Evolutionary conservation across 176 grass and related monocot species (phyloP), one percentile per base, ranked within the genome.

Genomic region (Musa beccarii): DNA sequence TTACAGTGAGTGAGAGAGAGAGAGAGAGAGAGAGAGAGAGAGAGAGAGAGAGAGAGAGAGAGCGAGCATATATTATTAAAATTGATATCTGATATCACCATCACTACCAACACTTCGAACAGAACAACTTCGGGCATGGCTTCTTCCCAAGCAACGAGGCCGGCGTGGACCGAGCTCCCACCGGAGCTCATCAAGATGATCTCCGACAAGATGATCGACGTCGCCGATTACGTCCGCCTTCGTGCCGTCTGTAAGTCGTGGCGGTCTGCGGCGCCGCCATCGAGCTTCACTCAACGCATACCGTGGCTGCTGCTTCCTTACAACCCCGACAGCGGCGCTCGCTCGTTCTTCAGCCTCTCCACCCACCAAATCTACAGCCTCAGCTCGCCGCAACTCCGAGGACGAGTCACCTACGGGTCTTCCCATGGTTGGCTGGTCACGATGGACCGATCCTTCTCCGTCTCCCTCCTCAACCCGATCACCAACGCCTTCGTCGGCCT

Each of bases 191-290:
- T 71, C 5, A 9, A 19, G 16, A 10, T 16, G 9, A 22, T 71
- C 13, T 50, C 68, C 7, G 8, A 15, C 26, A 71, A 71, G 68
- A 52, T n/a, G 34, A 16, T 16, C 49, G 51, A 25, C 51, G 6
- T 53, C 70, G 10, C 70, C 70, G 51, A 72, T 20, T 72, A 53
- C 70, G 14, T 72, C 50, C 70, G 51, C 3, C 51, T 72, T 51
- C 51, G 70, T 11, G 50, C 50, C 51, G 51, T 72, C 51, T 72
- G 70, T 51, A 72, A 26, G 51, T 3, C 19, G 10, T 72, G 70
- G 70, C 70, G 51, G 1, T 24, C 51, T 2, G 70, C 70, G 19
- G 51, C 68, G 15, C 6, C 1, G 16, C 68, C 68, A 16, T 10
- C 34, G n/a, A 24, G 2, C 70, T 52, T 14, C 11, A 20, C 51